Evolutionary conservation across 257 asterid species (phyloP).

Genomic region (Fraxinus americana): DNA sequence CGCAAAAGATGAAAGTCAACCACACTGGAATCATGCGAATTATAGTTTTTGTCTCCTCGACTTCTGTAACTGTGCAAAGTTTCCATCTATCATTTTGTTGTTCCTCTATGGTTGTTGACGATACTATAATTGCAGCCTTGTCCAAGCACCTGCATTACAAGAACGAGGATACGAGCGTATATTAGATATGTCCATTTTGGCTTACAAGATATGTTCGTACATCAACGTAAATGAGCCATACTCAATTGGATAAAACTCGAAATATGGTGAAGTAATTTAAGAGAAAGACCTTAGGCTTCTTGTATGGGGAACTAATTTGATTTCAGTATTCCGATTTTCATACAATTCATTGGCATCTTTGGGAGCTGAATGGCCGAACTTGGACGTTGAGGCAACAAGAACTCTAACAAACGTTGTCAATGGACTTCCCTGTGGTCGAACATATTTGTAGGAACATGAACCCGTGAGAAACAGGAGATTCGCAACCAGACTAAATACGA

Average conservation of each 20-base stretch:
- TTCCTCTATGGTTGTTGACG: slow-evolving; percentile 28
- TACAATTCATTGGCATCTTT: slow-evolving; percentile 12
- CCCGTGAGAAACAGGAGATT: slow-evolving; percentile 40
- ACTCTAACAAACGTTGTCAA: slow-evolving; percentile 26
- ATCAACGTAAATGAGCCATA: no score
- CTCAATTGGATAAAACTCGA: no score
- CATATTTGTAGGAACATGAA: slow-evolving; percentile 20
- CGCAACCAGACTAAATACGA: slow-evolving; percentile 40
- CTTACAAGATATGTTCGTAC: no score
- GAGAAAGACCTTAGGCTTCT: slow-evolving; percentile 39
- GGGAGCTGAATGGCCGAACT: slow-evolving; percentile 30
- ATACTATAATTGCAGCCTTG: slow-evolving; percentile 43
- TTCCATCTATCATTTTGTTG: slow-evolving; percentile 37
- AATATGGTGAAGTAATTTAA: not conserved
- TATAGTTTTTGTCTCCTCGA: slow-evolving; percentile 47
- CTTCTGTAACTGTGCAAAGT: slow-evolving; percentile 49
- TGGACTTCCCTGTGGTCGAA: slow-evolving; percentile 19
- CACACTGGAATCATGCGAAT: slow-evolving; percentile 45
- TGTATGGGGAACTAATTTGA: slow-evolving; percentile 22
- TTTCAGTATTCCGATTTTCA: not conserved
- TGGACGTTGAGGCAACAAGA: slow-evolving; percentile 35
- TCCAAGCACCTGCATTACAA: slow-evolving; percentile 48
- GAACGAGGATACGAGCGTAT: not conserved
- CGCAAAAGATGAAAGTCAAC: slow-evolving; percentile 44
- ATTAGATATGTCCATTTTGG: no score